Evolutionary conservation across 441 rosid species (phyloP).

Genomic region (Aleurites moluccanus): DNA sequence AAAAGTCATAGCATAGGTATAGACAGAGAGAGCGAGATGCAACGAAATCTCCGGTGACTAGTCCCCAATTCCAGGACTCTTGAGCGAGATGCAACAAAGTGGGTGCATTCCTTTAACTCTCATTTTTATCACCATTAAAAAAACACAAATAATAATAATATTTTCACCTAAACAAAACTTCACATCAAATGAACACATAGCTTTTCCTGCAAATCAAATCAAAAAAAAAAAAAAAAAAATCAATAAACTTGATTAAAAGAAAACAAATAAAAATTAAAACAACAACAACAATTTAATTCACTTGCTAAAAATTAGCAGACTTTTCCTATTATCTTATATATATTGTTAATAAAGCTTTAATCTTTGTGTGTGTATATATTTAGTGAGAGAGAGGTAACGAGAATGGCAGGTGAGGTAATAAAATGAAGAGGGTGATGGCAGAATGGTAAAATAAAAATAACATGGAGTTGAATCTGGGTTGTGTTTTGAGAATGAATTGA

Average conservation of each 20-base stretch:
- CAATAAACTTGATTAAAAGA: too few species aligned
- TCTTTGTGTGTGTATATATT: neutral
- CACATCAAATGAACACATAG: constrained; percentile 14
- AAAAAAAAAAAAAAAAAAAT: neutral
- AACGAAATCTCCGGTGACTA: constrained; percentile 58
- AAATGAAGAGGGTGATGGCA: constrained; percentile 9
- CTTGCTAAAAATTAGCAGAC: constrained; percentile 1
- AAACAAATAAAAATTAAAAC: too few species aligned
- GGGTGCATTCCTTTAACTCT: constrained; percentile 93
- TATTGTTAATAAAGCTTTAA: too few species aligned
- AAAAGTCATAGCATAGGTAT: too few species aligned
- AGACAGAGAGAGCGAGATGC: too few species aligned
- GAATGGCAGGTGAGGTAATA: neutral
- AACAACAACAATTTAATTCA: neutral
- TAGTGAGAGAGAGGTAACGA: neutral
- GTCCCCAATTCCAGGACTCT: constrained; percentile 56
- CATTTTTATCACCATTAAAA: constrained; percentile 48
- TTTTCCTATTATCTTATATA: neutral
- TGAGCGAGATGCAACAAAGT: constrained; percentile 80
- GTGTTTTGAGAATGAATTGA: constrained; percentile 7
- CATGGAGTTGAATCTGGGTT: constrained; percentile 3
- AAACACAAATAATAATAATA: constrained; percentile 7
- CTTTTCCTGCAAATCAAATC: constrained; percentile 7
- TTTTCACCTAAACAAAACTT: neutral
- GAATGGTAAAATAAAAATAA: constrained; percentile 15